phyloP scores from a whole-genome alignment of 345 rosid genomes.

The Rhodomyrtus tomentosa region DNA sequence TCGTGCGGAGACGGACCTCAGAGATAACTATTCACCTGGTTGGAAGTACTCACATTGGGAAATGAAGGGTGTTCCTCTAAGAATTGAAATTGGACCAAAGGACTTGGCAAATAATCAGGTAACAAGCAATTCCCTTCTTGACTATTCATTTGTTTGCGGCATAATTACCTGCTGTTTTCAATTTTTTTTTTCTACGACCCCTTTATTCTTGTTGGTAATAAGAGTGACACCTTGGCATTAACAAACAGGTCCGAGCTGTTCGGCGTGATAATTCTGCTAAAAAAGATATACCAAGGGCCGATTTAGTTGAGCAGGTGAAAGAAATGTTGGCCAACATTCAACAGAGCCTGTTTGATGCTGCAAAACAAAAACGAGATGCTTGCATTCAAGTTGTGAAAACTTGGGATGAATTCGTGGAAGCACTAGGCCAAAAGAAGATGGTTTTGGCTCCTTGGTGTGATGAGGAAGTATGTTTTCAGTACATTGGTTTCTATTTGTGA shows the following conservation, averaged over 20 bases:
- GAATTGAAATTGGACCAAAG: slow-evolving; percentile 96
- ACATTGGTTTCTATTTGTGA: neutral
- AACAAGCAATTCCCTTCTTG: neutral
- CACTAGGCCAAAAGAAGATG: slow-evolving; percentile 69
- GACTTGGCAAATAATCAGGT: slow-evolving; percentile 88
- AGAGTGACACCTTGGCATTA: neutral
- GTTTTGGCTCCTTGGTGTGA: slow-evolving; percentile 98
- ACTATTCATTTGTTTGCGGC: neutral
- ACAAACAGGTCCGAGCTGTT: slow-evolving; percentile 66
- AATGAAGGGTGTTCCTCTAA: slow-evolving; percentile 92
- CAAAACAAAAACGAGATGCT: slow-evolving; percentile 62
- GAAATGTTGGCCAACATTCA: slow-evolving; percentile 55
- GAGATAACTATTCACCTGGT: slow-evolving; percentile 97
- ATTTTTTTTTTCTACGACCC: neutral
- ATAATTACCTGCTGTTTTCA: neutral
- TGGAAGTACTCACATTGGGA: slow-evolving; percentile 99
- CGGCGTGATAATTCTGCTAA: slow-evolving; percentile 79
- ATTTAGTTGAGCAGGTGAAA: slow-evolving; percentile 50
- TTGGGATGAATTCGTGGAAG: slow-evolving; percentile 79
- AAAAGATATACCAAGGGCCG: slow-evolving; percentile 44
- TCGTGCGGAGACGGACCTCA: slow-evolving; percentile 59
- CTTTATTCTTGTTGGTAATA: neutral
- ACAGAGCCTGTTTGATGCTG: slow-evolving; percentile 51
- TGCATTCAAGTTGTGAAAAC: slow-evolving; percentile 58
- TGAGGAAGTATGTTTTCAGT: slow-evolving; percentile 49